phyloP scores from a whole-genome alignment of 768 basidiomycete species.

The Termitomyces sp. region DNA sequence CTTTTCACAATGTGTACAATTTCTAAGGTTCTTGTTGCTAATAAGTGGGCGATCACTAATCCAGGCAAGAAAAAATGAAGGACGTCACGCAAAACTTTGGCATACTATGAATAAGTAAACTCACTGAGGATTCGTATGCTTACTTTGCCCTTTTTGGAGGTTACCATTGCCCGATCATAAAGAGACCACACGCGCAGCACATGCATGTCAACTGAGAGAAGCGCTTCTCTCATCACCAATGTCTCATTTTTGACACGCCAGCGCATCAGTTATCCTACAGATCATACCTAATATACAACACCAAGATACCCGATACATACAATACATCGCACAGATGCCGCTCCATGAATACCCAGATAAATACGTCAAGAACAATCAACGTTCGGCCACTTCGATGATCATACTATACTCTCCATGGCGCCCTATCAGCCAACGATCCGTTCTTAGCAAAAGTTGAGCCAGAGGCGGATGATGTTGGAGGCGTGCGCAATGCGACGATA shows the following conservation, averaged over 20 bases:
- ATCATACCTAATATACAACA: not conserved
- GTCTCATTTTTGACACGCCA: not conserved
- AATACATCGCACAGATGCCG: not conserved
- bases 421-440: conserved; percentile 1
- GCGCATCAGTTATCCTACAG: not conserved
- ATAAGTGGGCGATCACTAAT: not conserved
- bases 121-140: not conserved
- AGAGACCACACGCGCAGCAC: not conserved
- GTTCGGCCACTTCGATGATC: not conserved
- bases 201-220: too few relatives aligned
- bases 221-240: not conserved
- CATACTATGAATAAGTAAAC: not conserved
- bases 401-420: conserved; percentile 16
- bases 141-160: not conserved
- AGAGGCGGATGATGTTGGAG: not conserved
- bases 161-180: not conserved
- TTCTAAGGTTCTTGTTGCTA: too few relatives aligned
- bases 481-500: not conserved
- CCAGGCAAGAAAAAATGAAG: not conserved
- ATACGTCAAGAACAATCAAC: not conserved
- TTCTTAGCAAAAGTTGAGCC: not conserved
- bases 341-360: not conserved
- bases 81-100: too few relatives aligned
- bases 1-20: too few relatives aligned
- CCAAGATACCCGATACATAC: not conserved